Percentiles rank a stretch among this genome's conserved stretches.
phyloP scores from a whole-genome alignment of 75 land plant genomes.

The Larix kaempferi region DNA sequence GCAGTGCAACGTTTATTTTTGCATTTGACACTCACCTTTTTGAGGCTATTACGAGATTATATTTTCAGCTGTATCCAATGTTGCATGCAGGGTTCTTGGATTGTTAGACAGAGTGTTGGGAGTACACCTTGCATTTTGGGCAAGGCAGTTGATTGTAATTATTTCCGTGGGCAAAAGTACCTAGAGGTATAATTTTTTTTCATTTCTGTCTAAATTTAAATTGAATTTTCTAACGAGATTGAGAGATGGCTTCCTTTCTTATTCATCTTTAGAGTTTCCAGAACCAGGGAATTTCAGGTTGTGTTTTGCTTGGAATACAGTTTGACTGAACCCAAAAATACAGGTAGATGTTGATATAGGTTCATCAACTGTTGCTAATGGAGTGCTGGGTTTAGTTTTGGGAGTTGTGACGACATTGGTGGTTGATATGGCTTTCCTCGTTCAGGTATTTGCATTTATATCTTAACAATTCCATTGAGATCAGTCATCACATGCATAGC shows the following conservation, averaged over 20 bases:
- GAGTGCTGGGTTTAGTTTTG: slow-evolving; percentile 90
- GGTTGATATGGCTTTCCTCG: slow-evolving; percentile 95
- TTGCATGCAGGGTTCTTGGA: slow-evolving; percentile 86
- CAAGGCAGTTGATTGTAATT: slow-evolving; percentile 91
- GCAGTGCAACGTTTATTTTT: neutral
- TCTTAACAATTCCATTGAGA: neutral
- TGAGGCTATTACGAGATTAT: neutral
- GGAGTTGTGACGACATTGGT: slow-evolving; percentile 88
- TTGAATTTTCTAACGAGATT: neutral
- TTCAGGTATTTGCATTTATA: slow-evolving; percentile 56
- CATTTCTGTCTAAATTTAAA: neutral
- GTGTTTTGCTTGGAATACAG: neutral
- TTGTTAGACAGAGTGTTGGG: slow-evolving; percentile 97
- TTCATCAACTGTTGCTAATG: slow-evolving; percentile 93
- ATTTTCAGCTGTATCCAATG: neutral
- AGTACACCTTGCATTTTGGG: slow-evolving; percentile 90
- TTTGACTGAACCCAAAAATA: slow-evolving; percentile 11
- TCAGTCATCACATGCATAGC: neutral
- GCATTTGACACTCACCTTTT: neutral
- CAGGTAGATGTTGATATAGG: slow-evolving; percentile 98
- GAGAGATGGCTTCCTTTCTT: neutral
- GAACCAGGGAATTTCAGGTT: neutral
- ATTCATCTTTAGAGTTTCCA: neutral
- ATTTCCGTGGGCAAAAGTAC: slow-evolving; percentile 75
- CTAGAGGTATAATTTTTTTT: slow-evolving; percentile 51